Base-by-base conservation (phyloP, 2,329 filamentous ascomycete genomes). In the Colletotrichum sublineola region DNA sequence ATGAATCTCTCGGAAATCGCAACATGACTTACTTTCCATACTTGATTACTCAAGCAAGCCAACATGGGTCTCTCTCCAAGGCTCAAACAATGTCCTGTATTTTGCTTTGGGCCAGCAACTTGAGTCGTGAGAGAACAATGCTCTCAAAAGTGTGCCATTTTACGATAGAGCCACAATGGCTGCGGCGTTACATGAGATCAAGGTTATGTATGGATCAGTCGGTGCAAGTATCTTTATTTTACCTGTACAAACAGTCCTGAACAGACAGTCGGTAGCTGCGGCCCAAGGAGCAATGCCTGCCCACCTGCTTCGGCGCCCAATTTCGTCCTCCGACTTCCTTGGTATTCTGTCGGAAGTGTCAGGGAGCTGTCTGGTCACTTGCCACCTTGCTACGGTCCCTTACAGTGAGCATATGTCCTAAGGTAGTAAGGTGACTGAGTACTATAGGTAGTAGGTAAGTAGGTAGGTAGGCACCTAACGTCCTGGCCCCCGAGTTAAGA, bases 131-230 rank as follows among this genome's bases (percentile, higher is more conserved):
- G 50, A 18, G 6, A 64, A 55, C 12, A 44, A 40, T 38, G 29
- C 20, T 18, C 36, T 15, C 33, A 7, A 42, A 55, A 33, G 29
- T 56, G 62, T 24, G 50, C 18, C 29, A n/a, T 46, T 64, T 20
- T 57, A 40, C 58, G 53, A 63, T 48, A 24, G 29, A 40, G 46
- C 38, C 36, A 48, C 40, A 48, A 42, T 60, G 62, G 55, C 44
- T 67, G 56, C 67, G 57, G 68, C 68, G 50, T 40, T 48, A 63
- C 63, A 67, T 55, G 33, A 52, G 31, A 40, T 56, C 58, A 48
- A 38, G 53, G 42, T n/a, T 53, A 50, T 57, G 63, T 53, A 50
- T 57, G 63, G 53, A 48, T 40, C 52, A 50, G n/a, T 31, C 42
- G 38, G 56, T 67, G 38, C 56, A 46, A 66, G 33, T 52, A 36